Evolutionary conservation across 345 rosid species (phyloP).

Genomic region (Durio zibethinus): DNA sequence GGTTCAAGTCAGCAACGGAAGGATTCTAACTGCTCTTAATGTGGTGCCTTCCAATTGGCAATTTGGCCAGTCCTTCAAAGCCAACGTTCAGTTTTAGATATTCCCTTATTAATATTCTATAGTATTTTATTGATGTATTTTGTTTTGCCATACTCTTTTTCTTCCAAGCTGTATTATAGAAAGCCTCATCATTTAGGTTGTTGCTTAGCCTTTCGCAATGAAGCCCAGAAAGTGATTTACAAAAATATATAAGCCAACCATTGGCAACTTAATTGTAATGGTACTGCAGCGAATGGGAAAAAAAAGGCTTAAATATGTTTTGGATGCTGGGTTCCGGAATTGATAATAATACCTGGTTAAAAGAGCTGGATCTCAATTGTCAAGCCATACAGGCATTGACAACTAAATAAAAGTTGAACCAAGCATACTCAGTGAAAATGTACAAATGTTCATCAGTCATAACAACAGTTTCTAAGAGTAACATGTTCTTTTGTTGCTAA

Average conservation of each 20-base stretch:
- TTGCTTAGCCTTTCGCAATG: slow-evolving; percentile 27
- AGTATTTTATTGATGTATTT: not conserved
- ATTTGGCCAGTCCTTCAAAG: slow-evolving; percentile 65
- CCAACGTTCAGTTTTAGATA: slow-evolving; percentile 50
- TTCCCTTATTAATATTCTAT: no score
- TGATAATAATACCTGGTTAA: not conserved
- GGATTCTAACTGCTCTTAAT: slow-evolving; percentile 34
- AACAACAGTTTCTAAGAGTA: not conserved
- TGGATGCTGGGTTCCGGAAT: not conserved
- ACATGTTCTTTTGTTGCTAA: not conserved
- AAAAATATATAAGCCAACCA: not conserved
- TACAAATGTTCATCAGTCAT: not conserved
- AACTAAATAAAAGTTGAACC: not conserved
- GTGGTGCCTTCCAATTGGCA: slow-evolving; percentile 54
- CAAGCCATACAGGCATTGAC: not conserved
- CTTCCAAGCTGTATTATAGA: slow-evolving; percentile 1
- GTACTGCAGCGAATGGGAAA: not conserved
- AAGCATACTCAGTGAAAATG: not conserved
- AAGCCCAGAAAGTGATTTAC: slow-evolving; percentile 26
- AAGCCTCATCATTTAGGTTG: slow-evolving; percentile 11
- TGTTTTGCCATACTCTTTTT: not conserved
- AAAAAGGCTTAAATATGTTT: not conserved
- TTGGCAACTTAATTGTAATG: not conserved
- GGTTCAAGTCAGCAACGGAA: slow-evolving; percentile 48
- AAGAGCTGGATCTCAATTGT: not conserved